Evolutionary conservation across 1,139 yeast genomes (phyloP).

Genomic region (Suhomyces terraborum): DNA sequence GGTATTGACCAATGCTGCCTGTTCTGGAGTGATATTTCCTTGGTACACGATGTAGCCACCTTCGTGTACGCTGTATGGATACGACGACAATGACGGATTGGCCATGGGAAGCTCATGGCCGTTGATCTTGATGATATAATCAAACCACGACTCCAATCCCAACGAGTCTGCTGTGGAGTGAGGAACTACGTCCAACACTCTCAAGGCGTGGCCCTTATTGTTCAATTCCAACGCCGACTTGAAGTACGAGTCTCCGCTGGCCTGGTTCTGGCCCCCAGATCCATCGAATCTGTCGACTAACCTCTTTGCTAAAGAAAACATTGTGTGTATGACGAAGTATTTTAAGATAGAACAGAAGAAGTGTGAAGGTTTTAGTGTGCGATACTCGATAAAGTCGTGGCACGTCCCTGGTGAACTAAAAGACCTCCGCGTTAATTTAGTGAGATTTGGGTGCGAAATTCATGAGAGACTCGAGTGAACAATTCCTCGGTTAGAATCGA

Average conservation of each 20-base stretch:
- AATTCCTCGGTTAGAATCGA: too few relatives aligned
- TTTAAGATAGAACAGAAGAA: too few relatives aligned
- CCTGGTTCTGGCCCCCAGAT: conserved; percentile 31
- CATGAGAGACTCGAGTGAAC: too few relatives aligned
- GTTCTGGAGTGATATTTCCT: conserved; percentile 36
- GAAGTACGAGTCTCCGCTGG: conserved; percentile 54
- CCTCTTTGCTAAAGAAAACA: conserved; percentile 90
- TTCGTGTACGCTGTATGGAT: conserved; percentile 40
- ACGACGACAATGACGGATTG: conserved; percentile 35
- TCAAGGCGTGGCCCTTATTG: conserved; percentile 46
- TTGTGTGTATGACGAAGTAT: too few relatives aligned
- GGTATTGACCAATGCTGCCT: conserved; percentile 40
- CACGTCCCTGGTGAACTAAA: not conserved
- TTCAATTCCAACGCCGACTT: conserved; percentile 43
- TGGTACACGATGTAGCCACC: conserved; percentile 49
- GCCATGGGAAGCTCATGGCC: conserved; percentile 68
- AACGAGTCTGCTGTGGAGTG: conserved; percentile 40
- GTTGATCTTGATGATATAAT: conserved; percentile 76
- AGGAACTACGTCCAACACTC: conserved; percentile 44
- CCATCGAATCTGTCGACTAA: conserved; percentile 74
- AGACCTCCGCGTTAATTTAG: too few relatives aligned
- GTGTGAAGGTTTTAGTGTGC: not conserved
- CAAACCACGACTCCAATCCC: conserved; percentile 80
- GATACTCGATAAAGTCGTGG: conserved; percentile 6
- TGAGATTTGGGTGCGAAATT: too few relatives aligned